Evolutionary conservation across 139 green algal species (phyloP), one percentile per base, ranked within the genome.

Genomic region (Astrephomene gubernaculifera): DNA sequence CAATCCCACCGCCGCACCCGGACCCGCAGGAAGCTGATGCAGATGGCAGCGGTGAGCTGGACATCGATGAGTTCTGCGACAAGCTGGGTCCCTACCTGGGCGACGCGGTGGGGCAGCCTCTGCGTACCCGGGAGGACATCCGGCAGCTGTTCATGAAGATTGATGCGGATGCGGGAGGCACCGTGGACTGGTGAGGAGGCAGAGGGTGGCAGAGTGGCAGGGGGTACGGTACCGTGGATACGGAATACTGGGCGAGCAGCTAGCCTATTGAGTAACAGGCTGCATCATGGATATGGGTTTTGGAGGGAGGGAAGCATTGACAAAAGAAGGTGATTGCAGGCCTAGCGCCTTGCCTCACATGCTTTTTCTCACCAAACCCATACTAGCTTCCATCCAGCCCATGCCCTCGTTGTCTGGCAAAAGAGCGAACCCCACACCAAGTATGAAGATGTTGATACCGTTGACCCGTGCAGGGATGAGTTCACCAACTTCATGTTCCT

Each of bases 401-500:
- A n/a, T n/a, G n/a, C n/a, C n/a, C n/a, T n/a, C n/a, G n/a, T n/a
- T n/a, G n/a, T n/a, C n/a, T n/a, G n/a, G n/a, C n/a, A n/a, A n/a
- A n/a, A n/a, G n/a, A n/a, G n/a, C n/a, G n/a, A n/a, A n/a, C n/a
- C n/a, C n/a, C n/a, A n/a, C n/a, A n/a, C n/a, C n/a, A n/a, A n/a
- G n/a, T n/a, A n/a, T n/a, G n/a, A n/a, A n/a, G n/a, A n/a, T n/a
- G n/a, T n/a, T n/a, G n/a, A n/a, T n/a, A n/a, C n/a, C n/a, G n/a
- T n/a, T n/a, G n/a, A n/a, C n/a, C n/a, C n/a, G n/a, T 44, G 22
- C 90, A 96, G 92, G 93, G 94, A 95, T 54, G 95, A 97, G 83
- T 97, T 97, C 86, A 96, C 94, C 38, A 96, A 97, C 80, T 97
- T 93, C 89, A 96, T 97, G 88, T 97, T 97, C 60, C 83, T 97